Base-by-base conservation (phyloP, 108 stramenopile genomes). In the Pseudonitzschia multiseries region DNA sequence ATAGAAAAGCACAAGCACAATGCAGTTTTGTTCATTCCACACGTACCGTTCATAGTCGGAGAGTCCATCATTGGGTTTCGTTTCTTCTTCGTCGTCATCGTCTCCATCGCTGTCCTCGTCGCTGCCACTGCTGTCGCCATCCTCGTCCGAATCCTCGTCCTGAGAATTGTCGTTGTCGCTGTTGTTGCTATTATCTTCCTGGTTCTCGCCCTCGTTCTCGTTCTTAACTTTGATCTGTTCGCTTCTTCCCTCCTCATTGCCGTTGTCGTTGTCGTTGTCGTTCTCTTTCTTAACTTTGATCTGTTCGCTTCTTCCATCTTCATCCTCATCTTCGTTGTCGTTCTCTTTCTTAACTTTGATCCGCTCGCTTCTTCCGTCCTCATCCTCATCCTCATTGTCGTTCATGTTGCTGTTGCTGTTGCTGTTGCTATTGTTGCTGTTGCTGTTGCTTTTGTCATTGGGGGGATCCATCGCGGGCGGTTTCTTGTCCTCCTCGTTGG, bases 41-140 rank as follows among this genome's bases (percentile, higher is more conserved):
- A 44, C 17, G 6, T 69, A 76, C 67, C 70, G 79, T 74, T 92
- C 91, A 60, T 92, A 92, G 21, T 77, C 77, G 28, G 91, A 92
- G 17, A 88, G 59, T 57, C 68, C 78, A 32, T 80, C 62, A 15
- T 51, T 73, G 41, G 54, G 48, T 69, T 50, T 70, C 50, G 24
- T 29, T 36, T 57, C 53, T 8, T 75, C 54, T 0, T 76, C 69
- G 64, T 20, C 21, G 22, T n/a, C n/a, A n/a, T n/a, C n/a, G n/a
- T n/a, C n/a, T n/a, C 29, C 8, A 29, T 62, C 74, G 32, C 70
- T 69, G 57, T 76, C 76, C 33, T 27, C 32, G 8, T 71, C 65
- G 27, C 32, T 29, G n/a, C 41, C 36, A 60, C 12, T 44, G 36
- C 40, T 28, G 28, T 62, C 61, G 28, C 10, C 20, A 32, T 29